Conservation (phyloP, 2,329 filamentous ascomycete species). For the Claviceps spartinae region DNA sequence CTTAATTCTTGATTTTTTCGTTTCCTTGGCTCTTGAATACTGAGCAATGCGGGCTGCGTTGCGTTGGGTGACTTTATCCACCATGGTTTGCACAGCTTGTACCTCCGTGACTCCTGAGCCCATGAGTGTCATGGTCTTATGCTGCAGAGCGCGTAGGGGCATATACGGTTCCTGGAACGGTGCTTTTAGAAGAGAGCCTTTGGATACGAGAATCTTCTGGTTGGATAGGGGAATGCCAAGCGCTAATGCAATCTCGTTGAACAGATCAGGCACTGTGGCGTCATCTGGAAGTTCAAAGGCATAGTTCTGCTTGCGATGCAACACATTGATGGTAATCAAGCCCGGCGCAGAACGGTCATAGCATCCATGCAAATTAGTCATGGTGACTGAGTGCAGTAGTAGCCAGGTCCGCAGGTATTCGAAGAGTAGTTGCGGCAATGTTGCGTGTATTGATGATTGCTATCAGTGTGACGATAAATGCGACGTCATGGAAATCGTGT, state of each 20-base stretch:
- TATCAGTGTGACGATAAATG: neutral
- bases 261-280: conserved; percentile 44
- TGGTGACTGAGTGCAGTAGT: neutral
- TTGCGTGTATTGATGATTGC: neutral
- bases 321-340: conserved; percentile 30
- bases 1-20: conserved; percentile 4
- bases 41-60: conserved; percentile 27
- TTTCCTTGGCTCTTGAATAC: conserved; percentile 15
- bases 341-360: conserved; percentile 7
- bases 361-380: neutral
- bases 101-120: conserved; percentile 49
- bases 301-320: conserved; percentile 32
- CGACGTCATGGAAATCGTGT: neutral
- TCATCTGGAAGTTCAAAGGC: conserved; percentile 29
- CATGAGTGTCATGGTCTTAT: conserved; percentile 52
- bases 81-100: conserved; percentile 37
- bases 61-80: conserved; percentile 32
- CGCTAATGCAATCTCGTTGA: conserved; percentile 37
- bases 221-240: conserved; percentile 48
- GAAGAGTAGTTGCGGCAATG: neutral
- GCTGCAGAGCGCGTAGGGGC: conserved; percentile 31
- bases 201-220: conserved; percentile 57
- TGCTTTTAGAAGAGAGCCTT: conserved; percentile 48
- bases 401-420: too few relatives aligned
- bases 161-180: conserved; percentile 48